A percentile compares a stretch with the other conserved stretches of the same genome.
These are phyloP conservation scores for Echeveria elegans DNA, from an alignment of 164 flowering plant genomes.

Conservation along the genomic window DNA sequence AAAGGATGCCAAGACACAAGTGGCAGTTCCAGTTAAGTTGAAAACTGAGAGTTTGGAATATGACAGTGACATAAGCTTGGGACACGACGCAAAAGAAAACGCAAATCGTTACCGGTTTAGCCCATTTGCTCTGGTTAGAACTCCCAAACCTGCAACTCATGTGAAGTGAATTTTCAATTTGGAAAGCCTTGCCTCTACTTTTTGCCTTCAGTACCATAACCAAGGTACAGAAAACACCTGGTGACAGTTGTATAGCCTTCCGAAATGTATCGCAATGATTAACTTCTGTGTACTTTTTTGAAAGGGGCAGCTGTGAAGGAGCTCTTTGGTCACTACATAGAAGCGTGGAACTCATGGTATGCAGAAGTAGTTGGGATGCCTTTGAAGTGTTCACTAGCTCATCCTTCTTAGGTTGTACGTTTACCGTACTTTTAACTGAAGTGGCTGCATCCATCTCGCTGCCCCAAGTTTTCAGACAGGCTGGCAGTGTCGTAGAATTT, in stretches of 20 bases:
- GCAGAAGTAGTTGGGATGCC: conserved; percentile 60
- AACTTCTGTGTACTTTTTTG: too few relatives aligned
- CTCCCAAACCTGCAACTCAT: conserved; percentile 22
- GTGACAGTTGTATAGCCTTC: too few relatives aligned
- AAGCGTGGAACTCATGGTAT: conserved; percentile 89
- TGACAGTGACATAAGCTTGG: conserved; percentile 16
- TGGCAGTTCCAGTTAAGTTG: conserved; percentile 11
- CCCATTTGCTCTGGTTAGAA: conserved; percentile 61
- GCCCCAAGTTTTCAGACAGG: background rate
- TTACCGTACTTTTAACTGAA: background rate
- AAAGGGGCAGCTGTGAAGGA: conserved; percentile 63
- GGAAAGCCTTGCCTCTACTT: conserved; percentile 51
- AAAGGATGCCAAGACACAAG: conserved; percentile 13
- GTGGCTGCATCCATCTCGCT: background rate
- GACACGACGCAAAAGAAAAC: conserved; percentile 21
- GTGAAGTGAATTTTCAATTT: conserved; percentile 36
- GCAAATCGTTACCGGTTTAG: conserved; percentile 57
- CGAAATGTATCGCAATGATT: too few relatives aligned
- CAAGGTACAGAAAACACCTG: too few relatives aligned
- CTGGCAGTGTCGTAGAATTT: background rate
- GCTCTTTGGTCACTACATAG: conserved; percentile 71
- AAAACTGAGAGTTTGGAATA: conserved; percentile 23
- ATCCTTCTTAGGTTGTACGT: too few relatives aligned
- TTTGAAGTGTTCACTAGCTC: conserved; percentile 23
- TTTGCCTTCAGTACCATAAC: conserved; percentile 76